Conservation (phyloP, 768 basidiomycete species). For the Rhodotorula kratochvilovae region DNA sequence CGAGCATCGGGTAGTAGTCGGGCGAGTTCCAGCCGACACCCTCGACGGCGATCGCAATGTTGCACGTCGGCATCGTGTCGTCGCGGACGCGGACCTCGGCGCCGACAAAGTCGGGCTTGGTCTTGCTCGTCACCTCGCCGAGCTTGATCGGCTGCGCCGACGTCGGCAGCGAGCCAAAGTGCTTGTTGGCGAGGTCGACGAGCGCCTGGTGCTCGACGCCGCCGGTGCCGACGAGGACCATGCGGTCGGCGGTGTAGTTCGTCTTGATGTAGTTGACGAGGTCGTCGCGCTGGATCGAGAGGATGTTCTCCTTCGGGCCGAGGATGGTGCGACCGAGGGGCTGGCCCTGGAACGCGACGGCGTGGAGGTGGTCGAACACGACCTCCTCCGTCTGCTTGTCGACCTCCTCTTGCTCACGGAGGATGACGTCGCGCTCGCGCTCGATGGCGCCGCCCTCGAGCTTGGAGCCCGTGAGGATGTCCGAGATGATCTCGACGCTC, state of each 20-base stretch:
- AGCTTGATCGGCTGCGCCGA: conserved; percentile 84
- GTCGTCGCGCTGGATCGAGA: conserved; percentile 88
- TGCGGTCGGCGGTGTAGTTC: conserved; percentile 97
- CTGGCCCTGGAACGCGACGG: conserved; percentile 93
- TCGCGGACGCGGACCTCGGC: conserved; percentile 94
- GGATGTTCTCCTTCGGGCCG: conserved; percentile 90
- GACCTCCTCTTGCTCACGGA: conserved; percentile 97
- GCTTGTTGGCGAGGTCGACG: conserved; percentile 88
- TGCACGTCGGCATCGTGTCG: conserved; percentile 79
- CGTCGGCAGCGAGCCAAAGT: conserved; percentile 82
- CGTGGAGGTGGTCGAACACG: conserved; percentile 95
- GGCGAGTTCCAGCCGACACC: conserved; percentile 97
- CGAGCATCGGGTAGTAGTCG: conserved; percentile 99
- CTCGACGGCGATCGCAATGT: conserved; percentile 95
- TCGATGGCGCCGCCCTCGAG: conserved; percentile 82
- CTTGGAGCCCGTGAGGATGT: conserved; percentile 96
- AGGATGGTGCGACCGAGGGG: conserved; percentile 95
- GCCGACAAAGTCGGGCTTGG: conserved; percentile 75
- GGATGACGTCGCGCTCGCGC: conserved; percentile 90
- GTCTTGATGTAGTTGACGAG: conserved; percentile 86
- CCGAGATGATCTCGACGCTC: conserved; percentile 93
- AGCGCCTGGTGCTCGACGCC: conserved; percentile 88
- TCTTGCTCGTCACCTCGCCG: conserved; percentile 66
- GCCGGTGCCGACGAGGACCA: conserved; percentile 96
- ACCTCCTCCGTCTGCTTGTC: conserved; percentile 98